Conservation (phyloP, 1,284 basidiomycete genomes). For the Moniliophthora roreri region DNA sequence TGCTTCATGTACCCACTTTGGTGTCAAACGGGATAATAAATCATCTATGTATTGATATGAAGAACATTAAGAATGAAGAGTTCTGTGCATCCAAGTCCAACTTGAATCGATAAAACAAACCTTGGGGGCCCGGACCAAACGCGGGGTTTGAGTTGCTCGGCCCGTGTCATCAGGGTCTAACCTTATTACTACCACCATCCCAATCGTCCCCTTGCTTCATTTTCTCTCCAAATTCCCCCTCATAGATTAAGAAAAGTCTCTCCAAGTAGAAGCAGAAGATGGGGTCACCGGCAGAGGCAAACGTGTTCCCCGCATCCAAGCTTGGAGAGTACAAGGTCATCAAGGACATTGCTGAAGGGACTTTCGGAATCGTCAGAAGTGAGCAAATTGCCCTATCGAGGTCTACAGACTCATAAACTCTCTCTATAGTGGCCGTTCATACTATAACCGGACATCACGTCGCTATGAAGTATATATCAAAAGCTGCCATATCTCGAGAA, state of each 20-base stretch:
- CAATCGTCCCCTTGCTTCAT: background rate
- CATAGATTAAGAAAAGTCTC: too few relatives aligned
- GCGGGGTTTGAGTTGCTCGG: too few relatives aligned
- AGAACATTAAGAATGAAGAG: too few relatives aligned
- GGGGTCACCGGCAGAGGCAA: slow-evolving; percentile 20
- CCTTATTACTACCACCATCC: slow-evolving; percentile 5
- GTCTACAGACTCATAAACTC: slow-evolving; percentile 14
- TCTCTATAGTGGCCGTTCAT: slow-evolving; percentile 81
- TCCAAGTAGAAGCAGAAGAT: background rate
- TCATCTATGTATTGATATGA: too few relatives aligned
- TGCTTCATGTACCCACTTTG: too few relatives aligned
- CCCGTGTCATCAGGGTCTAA: background rate
- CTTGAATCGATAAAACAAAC: too few relatives aligned
- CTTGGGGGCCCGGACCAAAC: too few relatives aligned
- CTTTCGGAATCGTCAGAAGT: slow-evolving; percentile 99
- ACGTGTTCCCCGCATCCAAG: slow-evolving; percentile 53
- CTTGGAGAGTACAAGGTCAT: slow-evolving; percentile 79
- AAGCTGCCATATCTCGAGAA: slow-evolving; percentile 89
- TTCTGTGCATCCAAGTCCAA: too few relatives aligned
- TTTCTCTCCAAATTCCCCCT: too few relatives aligned
- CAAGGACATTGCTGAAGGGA: slow-evolving; percentile 82
- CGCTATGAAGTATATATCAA: slow-evolving; percentile 97
- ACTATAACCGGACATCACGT: slow-evolving; percentile 94
- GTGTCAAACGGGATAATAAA: too few relatives aligned
- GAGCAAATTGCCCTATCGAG: slow-evolving; percentile 34